phyloP scores from a whole-genome alignment of 2,329 filamentous ascomycete genomes.

The Basipetospora chlamydospora region DNA sequence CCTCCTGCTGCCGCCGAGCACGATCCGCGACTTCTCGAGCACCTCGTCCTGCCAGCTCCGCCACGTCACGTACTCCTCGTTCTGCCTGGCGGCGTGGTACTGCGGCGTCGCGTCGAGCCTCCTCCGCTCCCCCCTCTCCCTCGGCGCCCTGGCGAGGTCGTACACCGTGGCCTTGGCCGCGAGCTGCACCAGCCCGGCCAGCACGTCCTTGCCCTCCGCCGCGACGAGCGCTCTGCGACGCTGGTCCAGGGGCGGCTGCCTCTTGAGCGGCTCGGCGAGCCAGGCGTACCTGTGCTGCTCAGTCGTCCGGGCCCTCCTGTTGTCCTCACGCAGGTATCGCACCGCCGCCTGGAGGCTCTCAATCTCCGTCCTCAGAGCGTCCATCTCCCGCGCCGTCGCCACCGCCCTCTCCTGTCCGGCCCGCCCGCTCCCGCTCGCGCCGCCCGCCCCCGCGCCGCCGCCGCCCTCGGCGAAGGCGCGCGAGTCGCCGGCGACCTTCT shows the following conservation, averaged over 20 bases:
- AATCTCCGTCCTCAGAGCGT: slow-evolving; percentile 56
- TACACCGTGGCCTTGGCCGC: slow-evolving; percentile 41
- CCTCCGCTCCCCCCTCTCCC: slow-evolving; percentile 51
- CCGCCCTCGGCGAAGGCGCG: slow-evolving; percentile 32
- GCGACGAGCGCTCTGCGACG: slow-evolving; percentile 36
- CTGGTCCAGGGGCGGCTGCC: slow-evolving; percentile 27
- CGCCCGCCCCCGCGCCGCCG: slow-evolving; percentile 33
- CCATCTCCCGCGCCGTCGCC: slow-evolving; percentile 58
- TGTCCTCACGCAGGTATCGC: slow-evolving; percentile 54
- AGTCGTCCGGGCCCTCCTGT: slow-evolving; percentile 41
- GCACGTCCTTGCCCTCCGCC: slow-evolving; percentile 47
- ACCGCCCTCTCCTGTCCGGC: slow-evolving; percentile 56
- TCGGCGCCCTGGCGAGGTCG: slow-evolving; percentile 40
- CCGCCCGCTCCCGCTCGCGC: too few relatives aligned
- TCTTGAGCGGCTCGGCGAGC: slow-evolving; percentile 44
- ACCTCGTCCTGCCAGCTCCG: slow-evolving; percentile 41
- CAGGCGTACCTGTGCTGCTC: slow-evolving; percentile 45
- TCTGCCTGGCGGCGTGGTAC: slow-evolving; percentile 50
- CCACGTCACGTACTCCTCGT: slow-evolving; percentile 51
- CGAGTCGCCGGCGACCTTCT: slow-evolving; percentile 52
- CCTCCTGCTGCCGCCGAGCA: slow-evolving; percentile 13
- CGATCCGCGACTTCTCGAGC: slow-evolving; percentile 33
- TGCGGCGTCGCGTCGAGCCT: slow-evolving; percentile 48
- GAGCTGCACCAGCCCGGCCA: slow-evolving; percentile 50
- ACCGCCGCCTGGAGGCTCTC: slow-evolving; percentile 48